A percentile compares a stretch with the other conserved stretches of the same genome.
Evolutionary conservation across 164 flowering plant species (phyloP).

Genomic region (Piper longum): DNA sequence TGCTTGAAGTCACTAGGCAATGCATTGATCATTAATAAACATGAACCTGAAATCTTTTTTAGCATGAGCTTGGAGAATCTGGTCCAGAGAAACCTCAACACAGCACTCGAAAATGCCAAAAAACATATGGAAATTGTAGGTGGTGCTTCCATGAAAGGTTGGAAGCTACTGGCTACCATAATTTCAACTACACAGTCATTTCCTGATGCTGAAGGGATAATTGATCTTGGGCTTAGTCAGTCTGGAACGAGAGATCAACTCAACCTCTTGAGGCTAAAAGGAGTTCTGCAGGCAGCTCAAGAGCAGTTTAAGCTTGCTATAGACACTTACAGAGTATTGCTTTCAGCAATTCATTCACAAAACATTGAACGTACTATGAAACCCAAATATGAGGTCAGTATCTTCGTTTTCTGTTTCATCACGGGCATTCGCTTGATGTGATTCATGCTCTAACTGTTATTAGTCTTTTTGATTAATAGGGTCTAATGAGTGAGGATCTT

Average conservation of each 20-base stretch:
- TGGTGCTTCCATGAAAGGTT: conserved; percentile 53
- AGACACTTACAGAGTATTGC: conserved; percentile 58
- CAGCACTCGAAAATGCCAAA: conserved; percentile 51
- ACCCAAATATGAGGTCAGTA: conserved; percentile 28
- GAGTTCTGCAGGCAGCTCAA: conserved; percentile 72
- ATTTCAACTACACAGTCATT: conserved; percentile 51
- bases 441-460: not conserved
- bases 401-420: not conserved
- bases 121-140: conserved; percentile 30
- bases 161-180: conserved; percentile 60
- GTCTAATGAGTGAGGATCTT: conserved; percentile 18
- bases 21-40: conserved; percentile 27
- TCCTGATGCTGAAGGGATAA: conserved; percentile 64
- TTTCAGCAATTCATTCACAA: conserved; percentile 54
- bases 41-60: conserved; percentile 48
- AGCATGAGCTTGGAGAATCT: conserved; percentile 67
- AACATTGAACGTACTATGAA: conserved; percentile 22
- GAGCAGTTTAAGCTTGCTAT: conserved; percentile 77
- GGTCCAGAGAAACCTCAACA: conserved; percentile 51
- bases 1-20: conserved; percentile 37
- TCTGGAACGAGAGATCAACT: conserved; percentile 41
- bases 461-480: conserved; percentile 22
- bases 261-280: conserved; percentile 68
- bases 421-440: not conserved
- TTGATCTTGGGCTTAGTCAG: conserved; percentile 80